Evolutionary conservation across 1,284 basidiomycete species (phyloP).

Genomic region (Phellinidium pouzarii): DNA sequence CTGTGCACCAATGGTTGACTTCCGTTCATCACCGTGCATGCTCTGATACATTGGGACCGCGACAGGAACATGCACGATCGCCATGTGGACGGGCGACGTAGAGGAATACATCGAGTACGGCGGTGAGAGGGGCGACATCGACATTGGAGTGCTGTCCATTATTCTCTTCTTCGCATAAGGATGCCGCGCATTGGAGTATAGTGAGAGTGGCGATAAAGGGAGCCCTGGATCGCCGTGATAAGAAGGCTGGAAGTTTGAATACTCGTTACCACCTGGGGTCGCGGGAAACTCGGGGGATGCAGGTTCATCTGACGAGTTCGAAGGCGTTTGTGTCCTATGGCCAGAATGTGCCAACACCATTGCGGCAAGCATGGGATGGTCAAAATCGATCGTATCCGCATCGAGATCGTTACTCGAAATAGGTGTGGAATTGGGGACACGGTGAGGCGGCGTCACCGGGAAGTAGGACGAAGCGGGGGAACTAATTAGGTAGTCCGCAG

Average conservation of each 20-base stretch:
- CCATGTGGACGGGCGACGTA: slow-evolving; percentile 1
- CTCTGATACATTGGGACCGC: slow-evolving; percentile 12
- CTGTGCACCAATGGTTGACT: not conserved
- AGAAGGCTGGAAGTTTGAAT: not conserved
- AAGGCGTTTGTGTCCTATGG: slow-evolving; percentile 6
- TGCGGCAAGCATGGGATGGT: not conserved
- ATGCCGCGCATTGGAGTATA: too few species aligned
- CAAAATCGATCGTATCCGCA: not conserved
- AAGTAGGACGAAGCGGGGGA: not conserved
- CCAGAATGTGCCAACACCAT: not conserved
- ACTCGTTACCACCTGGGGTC: not conserved
- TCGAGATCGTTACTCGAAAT: not conserved
- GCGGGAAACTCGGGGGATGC: slow-evolving; percentile 3
- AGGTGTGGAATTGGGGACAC: slow-evolving; percentile 1
- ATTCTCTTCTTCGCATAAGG: not conserved
- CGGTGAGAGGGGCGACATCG: not conserved
- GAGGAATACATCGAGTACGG: slow-evolving; percentile 12
- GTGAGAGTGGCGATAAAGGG: not conserved
- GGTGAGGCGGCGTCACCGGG: slow-evolving; percentile 5
- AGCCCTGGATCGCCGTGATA: not conserved
- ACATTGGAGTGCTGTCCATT: not conserved
- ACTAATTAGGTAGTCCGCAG: not conserved
- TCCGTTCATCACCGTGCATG: not conserved
- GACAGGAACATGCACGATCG: slow-evolving; percentile 14
- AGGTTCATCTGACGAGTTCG: not conserved